Evolutionary conservation across 2,329 filamentous ascomycete genomes (phyloP).

Genomic region (Monilinia laxa): DNA sequence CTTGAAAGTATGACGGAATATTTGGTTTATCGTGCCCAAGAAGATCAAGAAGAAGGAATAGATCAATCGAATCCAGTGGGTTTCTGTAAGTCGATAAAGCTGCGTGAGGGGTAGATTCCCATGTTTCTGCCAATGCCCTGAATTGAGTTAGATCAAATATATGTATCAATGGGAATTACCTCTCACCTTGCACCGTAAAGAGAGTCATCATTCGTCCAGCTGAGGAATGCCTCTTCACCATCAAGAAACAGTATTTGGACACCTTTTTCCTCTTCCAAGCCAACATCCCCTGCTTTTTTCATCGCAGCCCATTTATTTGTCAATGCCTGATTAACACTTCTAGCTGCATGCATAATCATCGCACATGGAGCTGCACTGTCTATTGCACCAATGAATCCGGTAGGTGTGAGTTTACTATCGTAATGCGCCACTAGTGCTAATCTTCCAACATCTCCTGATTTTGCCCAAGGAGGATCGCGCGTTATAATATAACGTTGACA

Average conservation of each 20-base stretch:
- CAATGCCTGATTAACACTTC: slow-evolving; percentile 75
- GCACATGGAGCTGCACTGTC: slow-evolving; percentile 95
- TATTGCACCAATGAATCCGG: slow-evolving; percentile 88
- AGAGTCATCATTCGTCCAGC: slow-evolving; percentile 79
- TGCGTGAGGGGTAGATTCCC: slow-evolving; percentile 71
- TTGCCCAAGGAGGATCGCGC: slow-evolving; percentile 82
- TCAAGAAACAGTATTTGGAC: slow-evolving; percentile 89
- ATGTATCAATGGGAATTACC: background rate
- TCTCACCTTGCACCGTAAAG: slow-evolving; percentile 79
- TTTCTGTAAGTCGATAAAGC: slow-evolving; percentile 73
- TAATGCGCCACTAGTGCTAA: slow-evolving; percentile 92
- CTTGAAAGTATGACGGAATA: slow-evolving; percentile 83
- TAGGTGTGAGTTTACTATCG: slow-evolving; percentile 76
- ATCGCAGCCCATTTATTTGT: slow-evolving; percentile 79
- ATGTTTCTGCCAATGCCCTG: slow-evolving; percentile 72
- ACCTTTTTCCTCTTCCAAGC: slow-evolving; percentile 73
- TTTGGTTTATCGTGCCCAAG: slow-evolving; percentile 68
- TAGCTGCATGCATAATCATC: slow-evolving; percentile 83
- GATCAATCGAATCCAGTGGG: slow-evolving; percentile 73
- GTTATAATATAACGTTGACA: slow-evolving; percentile 78
- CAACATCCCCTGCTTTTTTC: slow-evolving; percentile 55
- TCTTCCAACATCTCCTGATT: slow-evolving; percentile 71
- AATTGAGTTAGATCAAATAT: slow-evolving; percentile 32
- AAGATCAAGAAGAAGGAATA: slow-evolving; percentile 90
- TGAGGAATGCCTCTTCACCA: slow-evolving; percentile 86